A percentile compares a stretch with the other conserved stretches of the same genome.
phyloP scores from a whole-genome alignment of 108 stramenopile genomes.

The Conticribra weissflogii region DNA sequence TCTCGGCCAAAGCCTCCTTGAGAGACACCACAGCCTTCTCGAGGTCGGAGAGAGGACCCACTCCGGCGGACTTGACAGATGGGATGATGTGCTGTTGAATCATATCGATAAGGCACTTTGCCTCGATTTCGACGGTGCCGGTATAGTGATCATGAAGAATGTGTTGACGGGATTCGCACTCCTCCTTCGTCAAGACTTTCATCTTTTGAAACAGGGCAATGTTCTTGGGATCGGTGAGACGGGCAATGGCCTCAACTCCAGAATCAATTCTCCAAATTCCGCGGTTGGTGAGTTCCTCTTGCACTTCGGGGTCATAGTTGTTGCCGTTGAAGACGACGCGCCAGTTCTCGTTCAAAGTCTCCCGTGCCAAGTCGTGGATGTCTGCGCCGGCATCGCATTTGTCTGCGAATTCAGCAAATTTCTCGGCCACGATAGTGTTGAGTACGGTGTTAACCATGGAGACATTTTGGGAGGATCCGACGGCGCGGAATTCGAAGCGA shows the following conservation, averaged over 20 bases:
- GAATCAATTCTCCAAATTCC: constrained; percentile 95
- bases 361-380: constrained; percentile 72
- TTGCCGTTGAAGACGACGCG: constrained; percentile 95
- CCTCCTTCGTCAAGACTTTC: constrained; percentile 83
- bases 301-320: constrained; percentile 85
- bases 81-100: constrained; percentile 95
- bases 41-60: constrained; percentile 75
- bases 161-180: constrained; percentile 86
- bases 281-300: constrained; percentile 84
- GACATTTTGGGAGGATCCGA: constrained; percentile 93
- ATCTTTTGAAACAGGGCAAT: constrained; percentile 89
- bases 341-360: constrained; percentile 86
- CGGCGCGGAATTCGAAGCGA: constrained; percentile 97
- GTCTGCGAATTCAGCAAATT: constrained; percentile 90
- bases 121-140: constrained; percentile 94
- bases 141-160: constrained; percentile 93
- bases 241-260: constrained; percentile 91
- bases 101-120: constrained; percentile 90
- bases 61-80: constrained; percentile 74
- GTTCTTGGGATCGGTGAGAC: constrained; percentile 85
- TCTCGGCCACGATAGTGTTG: constrained; percentile 92
- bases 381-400: constrained; percentile 84
- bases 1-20: constrained; percentile 64
- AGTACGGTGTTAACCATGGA: constrained; percentile 95
- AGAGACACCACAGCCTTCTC: constrained; percentile 65